Evolutionary conservation across 768 basidiomycete species (phyloP).

Genomic region (Boletus eberwhitei): DNA sequence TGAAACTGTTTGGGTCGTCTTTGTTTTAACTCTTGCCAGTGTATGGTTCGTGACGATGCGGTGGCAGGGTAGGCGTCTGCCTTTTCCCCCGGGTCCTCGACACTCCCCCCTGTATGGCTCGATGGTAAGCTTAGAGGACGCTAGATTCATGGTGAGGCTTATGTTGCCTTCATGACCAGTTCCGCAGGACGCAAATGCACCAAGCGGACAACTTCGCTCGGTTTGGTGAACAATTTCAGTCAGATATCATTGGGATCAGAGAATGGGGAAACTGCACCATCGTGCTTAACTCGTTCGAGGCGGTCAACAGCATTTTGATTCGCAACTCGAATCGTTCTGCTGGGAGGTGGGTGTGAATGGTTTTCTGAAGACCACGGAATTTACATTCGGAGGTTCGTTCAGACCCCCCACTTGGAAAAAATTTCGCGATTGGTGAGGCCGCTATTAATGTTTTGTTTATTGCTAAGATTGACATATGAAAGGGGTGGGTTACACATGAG

Average conservation of each 20-base stretch:
- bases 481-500: slow-evolving; percentile 3
- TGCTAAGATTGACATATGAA: neutral
- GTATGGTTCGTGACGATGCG: neutral
- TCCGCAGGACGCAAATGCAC: slow-evolving; percentile 1
- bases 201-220: slow-evolving; percentile 5
- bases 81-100: slow-evolving; percentile 1
- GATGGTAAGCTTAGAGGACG: neutral
- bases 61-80: neutral
- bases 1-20: neutral
- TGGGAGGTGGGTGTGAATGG: neutral
- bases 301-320: neutral
- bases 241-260: slow-evolving; percentile 2
- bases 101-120: slow-evolving; percentile 3
- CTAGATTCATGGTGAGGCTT: neutral
- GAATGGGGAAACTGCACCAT: slow-evolving; percentile 6
- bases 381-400: neutral
- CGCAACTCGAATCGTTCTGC: slow-evolving; percentile 2
- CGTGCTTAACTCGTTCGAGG: slow-evolving; percentile 6
- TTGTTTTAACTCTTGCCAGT: neutral
- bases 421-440: neutral
- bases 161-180: neutral
- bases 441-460: neutral
- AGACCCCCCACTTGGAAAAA: slow-evolving; percentile 5
- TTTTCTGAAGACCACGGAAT: no score
- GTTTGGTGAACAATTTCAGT: slow-evolving; percentile 1